phyloP scores from a whole-genome alignment of 768 basidiomycete species.

The Zangia roseola region DNA sequence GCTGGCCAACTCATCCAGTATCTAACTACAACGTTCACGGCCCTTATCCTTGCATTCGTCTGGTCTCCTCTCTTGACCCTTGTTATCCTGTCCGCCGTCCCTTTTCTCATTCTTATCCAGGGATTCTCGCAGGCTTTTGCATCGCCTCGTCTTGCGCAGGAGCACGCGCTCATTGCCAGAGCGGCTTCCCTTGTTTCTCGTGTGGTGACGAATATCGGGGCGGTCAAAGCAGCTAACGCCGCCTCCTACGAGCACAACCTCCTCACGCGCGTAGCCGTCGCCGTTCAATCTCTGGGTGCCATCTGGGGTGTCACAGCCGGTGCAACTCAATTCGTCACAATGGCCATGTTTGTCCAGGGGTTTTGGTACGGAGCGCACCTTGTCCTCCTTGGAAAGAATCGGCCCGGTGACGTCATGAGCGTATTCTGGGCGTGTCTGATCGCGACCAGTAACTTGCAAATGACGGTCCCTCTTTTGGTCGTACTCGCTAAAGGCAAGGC shows the following conservation, averaged over 20 bases:
- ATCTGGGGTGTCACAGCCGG: constrained; percentile 78
- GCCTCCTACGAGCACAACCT: constrained; percentile 51
- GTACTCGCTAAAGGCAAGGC: constrained; percentile 64
- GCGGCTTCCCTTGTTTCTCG: constrained; percentile 82
- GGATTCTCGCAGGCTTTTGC: constrained; percentile 69
- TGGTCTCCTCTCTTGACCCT: constrained; percentile 83
- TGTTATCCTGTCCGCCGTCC: constrained; percentile 89
- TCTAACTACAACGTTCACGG: constrained; percentile 73
- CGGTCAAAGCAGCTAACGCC: constrained; percentile 93
- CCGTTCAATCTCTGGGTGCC: constrained; percentile 53
- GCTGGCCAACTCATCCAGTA: constrained; percentile 79
- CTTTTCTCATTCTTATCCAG: constrained; percentile 76
- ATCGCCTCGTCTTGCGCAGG: constrained; percentile 61
- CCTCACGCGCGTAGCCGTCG: constrained; percentile 42
- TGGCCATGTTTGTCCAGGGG: constrained; percentile 93
- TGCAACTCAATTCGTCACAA: constrained; percentile 74
- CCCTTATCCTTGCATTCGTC: constrained; percentile 77
- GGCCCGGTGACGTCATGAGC: constrained; percentile 84
- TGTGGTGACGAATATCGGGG: constrained; percentile 71
- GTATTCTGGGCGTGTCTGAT: constrained; percentile 98
- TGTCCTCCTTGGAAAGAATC: constrained; percentile 71
- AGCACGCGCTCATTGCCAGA: constrained; percentile 64
- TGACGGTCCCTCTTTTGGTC: constrained; percentile 81
- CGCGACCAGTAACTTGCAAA: constrained; percentile 83
- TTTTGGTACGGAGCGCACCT: constrained; percentile 95